phyloP scores from a whole-genome alignment of 164 flowering plant genomes.

The Saururus chinensis region DNA sequence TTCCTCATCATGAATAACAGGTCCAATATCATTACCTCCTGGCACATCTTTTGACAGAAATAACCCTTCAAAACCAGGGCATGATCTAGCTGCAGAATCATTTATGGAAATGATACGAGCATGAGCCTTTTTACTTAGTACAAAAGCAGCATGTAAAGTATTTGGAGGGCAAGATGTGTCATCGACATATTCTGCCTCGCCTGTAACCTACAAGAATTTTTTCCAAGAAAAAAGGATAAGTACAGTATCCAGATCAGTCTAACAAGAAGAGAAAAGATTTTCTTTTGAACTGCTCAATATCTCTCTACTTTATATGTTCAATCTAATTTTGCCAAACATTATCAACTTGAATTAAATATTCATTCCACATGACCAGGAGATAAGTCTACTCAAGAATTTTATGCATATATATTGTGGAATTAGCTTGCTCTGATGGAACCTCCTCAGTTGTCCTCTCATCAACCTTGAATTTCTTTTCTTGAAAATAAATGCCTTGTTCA shows the following conservation, averaged over 20 bases:
- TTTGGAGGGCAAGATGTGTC: constrained; percentile 66
- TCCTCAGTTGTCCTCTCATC: no score
- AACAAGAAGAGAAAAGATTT: background rate
- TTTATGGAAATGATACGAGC: constrained; percentile 74
- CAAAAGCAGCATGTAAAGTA: constrained; percentile 71
- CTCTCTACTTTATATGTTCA: no score
- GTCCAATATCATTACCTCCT: constrained; percentile 56
- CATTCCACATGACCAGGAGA: no score
- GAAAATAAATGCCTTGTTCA: no score
- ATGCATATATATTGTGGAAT: no score
- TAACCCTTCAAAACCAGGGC: constrained; percentile 79
- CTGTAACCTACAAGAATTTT: constrained; percentile 57
- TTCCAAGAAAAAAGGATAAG: constrained; percentile 4
- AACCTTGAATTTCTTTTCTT: no score
- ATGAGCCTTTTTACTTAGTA: constrained; percentile 78
- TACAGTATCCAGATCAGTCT: background rate
- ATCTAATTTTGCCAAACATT: no score
- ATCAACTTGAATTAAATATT: no score
- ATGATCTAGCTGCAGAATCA: constrained; percentile 54
- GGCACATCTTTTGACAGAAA: constrained; percentile 77
- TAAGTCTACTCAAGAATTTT: no score
- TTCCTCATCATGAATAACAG: constrained; percentile 71
- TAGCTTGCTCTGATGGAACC: no score
- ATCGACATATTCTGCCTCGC: constrained; percentile 90
- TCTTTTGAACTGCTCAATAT: background rate